Percentiles rank a stretch among this genome's conserved stretches.
Conservation (phyloP, 108 stramenopile genomes). For the Skeletonema costatum region DNA sequence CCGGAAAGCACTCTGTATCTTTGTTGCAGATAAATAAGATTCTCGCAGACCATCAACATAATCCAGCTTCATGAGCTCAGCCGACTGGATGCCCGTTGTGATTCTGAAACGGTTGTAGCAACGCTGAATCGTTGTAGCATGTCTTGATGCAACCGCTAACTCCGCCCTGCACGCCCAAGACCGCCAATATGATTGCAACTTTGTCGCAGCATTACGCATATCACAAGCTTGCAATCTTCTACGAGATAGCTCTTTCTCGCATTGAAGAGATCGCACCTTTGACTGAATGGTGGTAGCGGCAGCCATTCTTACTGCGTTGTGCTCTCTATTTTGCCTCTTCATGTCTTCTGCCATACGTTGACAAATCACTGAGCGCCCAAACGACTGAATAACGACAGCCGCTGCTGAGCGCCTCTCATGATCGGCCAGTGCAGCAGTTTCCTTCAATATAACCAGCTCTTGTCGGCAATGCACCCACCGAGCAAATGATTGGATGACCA, state of each 20-base stretch:
- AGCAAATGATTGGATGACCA: too few species aligned
- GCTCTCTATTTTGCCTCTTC: conserved; percentile 3
- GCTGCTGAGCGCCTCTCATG: too few species aligned
- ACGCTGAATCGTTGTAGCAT: background rate
- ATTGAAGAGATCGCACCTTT: background rate
- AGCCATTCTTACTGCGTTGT: background rate
- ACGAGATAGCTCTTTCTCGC: background rate
- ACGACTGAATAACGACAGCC: background rate
- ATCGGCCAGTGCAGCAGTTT: background rate
- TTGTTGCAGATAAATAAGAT: background rate
- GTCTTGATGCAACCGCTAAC: background rate
- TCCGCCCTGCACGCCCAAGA: conserved; percentile 1
- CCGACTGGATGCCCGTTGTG: too few species aligned
- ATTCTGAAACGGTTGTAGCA: background rate
- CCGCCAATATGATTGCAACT: conserved; percentile 7
- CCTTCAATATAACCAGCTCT: background rate
- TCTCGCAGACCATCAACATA: background rate
- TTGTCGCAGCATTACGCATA: background rate
- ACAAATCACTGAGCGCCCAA: too few species aligned
- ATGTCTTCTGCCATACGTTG: too few species aligned
- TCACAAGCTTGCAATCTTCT: background rate
- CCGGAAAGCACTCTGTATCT: conserved; percentile 2
- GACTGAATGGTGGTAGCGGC: background rate
- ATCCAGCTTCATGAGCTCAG: background rate
- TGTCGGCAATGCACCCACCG: background rate